phyloP scores from a whole-genome alignment of 306 rosid genomes.

The Quercus glauca region DNA sequence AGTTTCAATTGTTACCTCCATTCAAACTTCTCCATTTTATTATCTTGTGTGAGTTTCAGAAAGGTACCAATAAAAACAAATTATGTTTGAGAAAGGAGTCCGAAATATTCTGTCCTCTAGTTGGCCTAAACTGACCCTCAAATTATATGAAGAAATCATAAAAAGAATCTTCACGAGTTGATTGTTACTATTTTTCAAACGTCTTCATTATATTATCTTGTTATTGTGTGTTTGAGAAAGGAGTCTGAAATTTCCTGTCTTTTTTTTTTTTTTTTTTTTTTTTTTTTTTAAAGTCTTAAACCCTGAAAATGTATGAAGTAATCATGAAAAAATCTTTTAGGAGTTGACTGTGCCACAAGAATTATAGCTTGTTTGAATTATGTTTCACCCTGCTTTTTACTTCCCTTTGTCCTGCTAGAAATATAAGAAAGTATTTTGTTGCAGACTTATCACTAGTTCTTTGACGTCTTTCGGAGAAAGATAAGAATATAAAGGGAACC shows the following conservation, averaged over 20 bases:
- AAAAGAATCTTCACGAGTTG: background rate
- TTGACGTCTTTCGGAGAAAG: background rate
- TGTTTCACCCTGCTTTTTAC: background rate
- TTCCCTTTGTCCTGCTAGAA: background rate
- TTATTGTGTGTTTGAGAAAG: too few relatives aligned
- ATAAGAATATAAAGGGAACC: background rate
- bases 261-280: too few relatives aligned
- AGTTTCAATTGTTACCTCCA: background rate
- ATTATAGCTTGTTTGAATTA: background rate
- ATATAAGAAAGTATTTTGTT: background rate
- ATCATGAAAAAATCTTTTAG: background rate
- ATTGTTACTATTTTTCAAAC: too few relatives aligned
- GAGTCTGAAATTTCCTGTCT: too few relatives aligned
- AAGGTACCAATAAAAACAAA: too few relatives aligned
- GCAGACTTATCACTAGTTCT: background rate
- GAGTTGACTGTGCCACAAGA: background rate
- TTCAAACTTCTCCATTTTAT: background rate
- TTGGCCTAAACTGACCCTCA: background rate
- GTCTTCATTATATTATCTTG: too few relatives aligned
- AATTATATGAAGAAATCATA: background rate
- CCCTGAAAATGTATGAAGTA: too few relatives aligned
- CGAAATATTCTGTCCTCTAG: background rate
- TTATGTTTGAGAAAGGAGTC: background rate
- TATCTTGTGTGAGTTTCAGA: background rate
- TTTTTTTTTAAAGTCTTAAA: too few relatives aligned